These are phyloP conservation scores for Hirschfeldia incana DNA, from an alignment of 345 rosid genomes.

Conservation along the genomic window DNA sequence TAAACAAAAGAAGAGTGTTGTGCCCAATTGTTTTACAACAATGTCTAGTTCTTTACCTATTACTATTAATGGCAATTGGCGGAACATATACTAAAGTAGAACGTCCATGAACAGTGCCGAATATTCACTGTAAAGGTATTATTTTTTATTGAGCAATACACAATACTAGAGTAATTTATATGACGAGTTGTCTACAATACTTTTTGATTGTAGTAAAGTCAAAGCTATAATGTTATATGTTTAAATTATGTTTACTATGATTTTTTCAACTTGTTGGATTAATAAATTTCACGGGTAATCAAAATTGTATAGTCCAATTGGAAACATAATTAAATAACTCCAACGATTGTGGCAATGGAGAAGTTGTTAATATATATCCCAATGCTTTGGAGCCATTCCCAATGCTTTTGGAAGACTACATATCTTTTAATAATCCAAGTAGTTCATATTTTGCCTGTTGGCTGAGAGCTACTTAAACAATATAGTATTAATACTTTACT, in stretches of 20 bases:
- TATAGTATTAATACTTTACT: not conserved
- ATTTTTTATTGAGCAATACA: not conserved
- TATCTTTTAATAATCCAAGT: conserved; percentile 29
- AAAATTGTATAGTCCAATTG: conserved; percentile 16
- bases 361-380: conserved; percentile 21
- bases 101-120: conserved; percentile 12
- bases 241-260: not conserved
- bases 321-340: conserved; percentile 3
- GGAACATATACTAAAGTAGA: not conserved
- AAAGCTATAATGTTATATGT: not conserved
- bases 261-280: conserved; percentile 17
- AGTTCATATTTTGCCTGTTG: conserved; percentile 13
- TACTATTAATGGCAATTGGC: conserved; percentile 16
- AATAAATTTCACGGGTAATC: not conserved
- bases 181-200: not conserved
- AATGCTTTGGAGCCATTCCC: conserved; percentile 38
- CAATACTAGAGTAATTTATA: not conserved
- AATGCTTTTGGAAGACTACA: conserved; percentile 38
- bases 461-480: conserved; percentile 34
- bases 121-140: not conserved
- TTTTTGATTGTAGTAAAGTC: conserved; percentile 8
- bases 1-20: not conserved
- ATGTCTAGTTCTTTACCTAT: not conserved
- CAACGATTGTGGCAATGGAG: conserved; percentile 18
- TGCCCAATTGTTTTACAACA: not conserved